Conservation (phyloP, 2,329 filamentous ascomycete genomes). For the Lachnellula occidentalis region DNA sequence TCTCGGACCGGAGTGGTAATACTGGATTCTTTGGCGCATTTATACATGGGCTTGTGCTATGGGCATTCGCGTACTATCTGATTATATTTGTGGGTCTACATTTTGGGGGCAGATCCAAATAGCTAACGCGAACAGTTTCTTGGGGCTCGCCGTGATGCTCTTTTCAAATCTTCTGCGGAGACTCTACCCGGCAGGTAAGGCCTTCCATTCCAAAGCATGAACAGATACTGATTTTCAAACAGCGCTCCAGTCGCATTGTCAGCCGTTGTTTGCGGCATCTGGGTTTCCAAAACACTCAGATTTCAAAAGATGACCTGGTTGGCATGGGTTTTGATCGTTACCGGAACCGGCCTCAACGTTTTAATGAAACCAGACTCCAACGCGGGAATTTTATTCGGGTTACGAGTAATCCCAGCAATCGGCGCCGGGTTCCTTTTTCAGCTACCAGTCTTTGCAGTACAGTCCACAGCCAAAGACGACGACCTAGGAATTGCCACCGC, state of each 20-base stretch:
- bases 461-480: constrained; percentile 25
- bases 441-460: constrained; percentile 42
- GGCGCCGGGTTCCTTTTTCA: constrained; percentile 39
- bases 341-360: constrained; percentile 47
- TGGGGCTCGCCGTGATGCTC: constrained; percentile 5
- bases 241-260: constrained; percentile 9
- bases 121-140: constrained; percentile 6
- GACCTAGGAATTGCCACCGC: constrained; percentile 41
- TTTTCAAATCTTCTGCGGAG: constrained; percentile 9
- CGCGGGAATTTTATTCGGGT: not conserved
- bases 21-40: constrained; percentile 31
- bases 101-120: not conserved
- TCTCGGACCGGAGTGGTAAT: constrained; percentile 37
- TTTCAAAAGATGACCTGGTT: constrained; percentile 37
- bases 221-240: not conserved
- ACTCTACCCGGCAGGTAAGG: constrained; percentile 9
- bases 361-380: constrained; percentile 11
- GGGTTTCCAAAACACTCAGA: constrained; percentile 3
- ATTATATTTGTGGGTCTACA: constrained; percentile 12
- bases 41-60: constrained; percentile 16
- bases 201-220: not conserved
- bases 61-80: constrained; percentile 17
- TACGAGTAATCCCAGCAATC: constrained; percentile 9
- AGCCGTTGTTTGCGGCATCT: constrained; percentile 4
- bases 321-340: constrained; percentile 53